Evolutionary conservation across 1,139 yeast species (phyloP), one percentile per base, ranked within the genome.

Genomic region (Dujonia santamariae): DNA sequence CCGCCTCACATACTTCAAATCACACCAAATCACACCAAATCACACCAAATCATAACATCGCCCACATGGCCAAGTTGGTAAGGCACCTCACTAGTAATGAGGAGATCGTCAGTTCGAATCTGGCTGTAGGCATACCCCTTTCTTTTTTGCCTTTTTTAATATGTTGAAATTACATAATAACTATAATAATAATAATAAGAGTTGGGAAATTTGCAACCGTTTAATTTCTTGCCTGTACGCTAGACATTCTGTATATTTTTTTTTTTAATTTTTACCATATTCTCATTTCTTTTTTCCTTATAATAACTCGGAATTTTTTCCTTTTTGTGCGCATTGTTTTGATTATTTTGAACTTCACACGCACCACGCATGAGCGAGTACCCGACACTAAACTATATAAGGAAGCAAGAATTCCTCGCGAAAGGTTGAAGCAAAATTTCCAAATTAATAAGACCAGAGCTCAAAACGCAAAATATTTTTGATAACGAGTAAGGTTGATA

Each of bases 51-150:
- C n/a, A 23, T n/a, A 27, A 17, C 4, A n/a, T 7, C 12, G 64
- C 64, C 63, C 56, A 53, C 72, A 75, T 77, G 83, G 82, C 86
- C 86, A 80, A 80, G 86, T 79, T 80, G 87, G 86, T 80, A 81
- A 80, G 86, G 87, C 87, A 83, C 84, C 79, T 78, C 86, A 80
- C 87, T 80, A 80, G 86, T 80, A 80, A 80, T 80, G 87, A 78
- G 79, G 84, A 80, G 87, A 80, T 80, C 87, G 80, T 77, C 85
- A 80, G 86, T 80, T 80, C 86, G 81, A 80, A 67, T 79, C 85
- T 78, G 84, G 78, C 76, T 76, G 80, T 75, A 75, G 81, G 84
- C 85, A 78, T 46, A 49, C 48, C 42, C 59, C 63, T 61, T 45
- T 28, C 29, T 12, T 30, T 30, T 30, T 21, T 30, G 27, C 25